phyloP scores from a whole-genome alignment of 2,329 filamentous ascomycete species.

The Botryosphaeria dothidea region DNA sequence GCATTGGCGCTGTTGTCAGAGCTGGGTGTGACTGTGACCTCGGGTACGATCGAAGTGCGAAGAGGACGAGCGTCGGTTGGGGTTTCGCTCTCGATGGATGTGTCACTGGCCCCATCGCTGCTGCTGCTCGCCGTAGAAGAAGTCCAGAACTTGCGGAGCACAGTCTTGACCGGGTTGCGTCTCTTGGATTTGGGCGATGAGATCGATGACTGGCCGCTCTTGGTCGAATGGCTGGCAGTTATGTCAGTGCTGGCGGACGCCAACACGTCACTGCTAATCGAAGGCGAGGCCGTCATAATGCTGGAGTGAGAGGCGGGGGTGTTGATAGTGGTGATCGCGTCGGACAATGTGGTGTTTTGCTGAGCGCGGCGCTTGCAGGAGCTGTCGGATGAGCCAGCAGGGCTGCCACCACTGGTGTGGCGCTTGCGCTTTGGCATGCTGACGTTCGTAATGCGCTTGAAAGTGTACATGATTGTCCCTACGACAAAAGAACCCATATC shows the following conservation, averaged over 20 bases:
- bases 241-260: neutral
- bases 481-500: neutral
- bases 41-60: neutral
- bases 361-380: neutral
- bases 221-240: neutral
- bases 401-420: neutral
- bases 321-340: neutral
- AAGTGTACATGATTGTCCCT: neutral
- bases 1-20: neutral
- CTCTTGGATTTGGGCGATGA: neutral
- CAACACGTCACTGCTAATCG: neutral
- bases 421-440: neutral
- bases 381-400: neutral
- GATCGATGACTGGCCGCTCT: neutral
- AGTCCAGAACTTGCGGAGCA: neutral
- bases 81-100: neutral
- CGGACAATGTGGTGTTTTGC: neutral
- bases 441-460: neutral
- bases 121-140: neutral
- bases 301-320: neutral
- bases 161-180: neutral
- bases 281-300: neutral
- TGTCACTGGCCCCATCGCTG: neutral
- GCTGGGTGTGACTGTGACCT: neutral
- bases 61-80: no score